Base-by-base conservation (phyloP, 2,329 filamentous ascomycete species). In the Calonectria henricotiae region DNA sequence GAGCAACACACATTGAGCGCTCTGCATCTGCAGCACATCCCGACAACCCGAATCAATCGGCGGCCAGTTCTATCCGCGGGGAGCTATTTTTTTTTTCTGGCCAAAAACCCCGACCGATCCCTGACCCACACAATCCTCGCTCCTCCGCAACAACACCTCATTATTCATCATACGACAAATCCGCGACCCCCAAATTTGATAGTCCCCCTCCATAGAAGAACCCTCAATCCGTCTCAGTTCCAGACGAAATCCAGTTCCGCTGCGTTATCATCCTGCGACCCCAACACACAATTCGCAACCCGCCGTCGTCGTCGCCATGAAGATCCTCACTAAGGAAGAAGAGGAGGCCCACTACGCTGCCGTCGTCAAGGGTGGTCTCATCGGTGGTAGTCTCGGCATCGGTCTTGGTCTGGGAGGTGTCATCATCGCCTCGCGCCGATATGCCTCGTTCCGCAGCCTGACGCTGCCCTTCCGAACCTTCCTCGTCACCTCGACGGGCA, bases 301-400 rank as follows among this genome's bases (percentile, higher is more conserved):
- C 15, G 64, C 71, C n/a, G 30, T 46, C 74, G 75, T 74, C 77
- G 83, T 62, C 73, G n/a, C n/a, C n/a, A 99, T 98, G 96, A 98
- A 98, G 92, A 87, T 98, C 80, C 89, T 98, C 81, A 97, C 93
- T 78, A 94, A 96, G 82, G 94, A 98, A 89, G 94, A 98, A 86
- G 95, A 98, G 85, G 82, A 87, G 71, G 93, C 89, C 65, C 95
- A 98, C 89, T 98, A 97, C 89, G 85, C 87, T 81, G 86, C 89
- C 70, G 96, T 97, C 71, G 80, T 98, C 76, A 92, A 90, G 81
- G 95, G 95, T 75, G 96, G 96, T 77, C 79, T 90, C 73, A 83
- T 93, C 73, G 96, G 96, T 75, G 93, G 93, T 73, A 64, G 87
- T 13, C 77, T 90, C 51, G 95, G 96, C 73, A 84, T 95, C 3